Conservation (phyloP, 1,139 yeast species). For the Blastobotrys malaysiensis region DNA sequence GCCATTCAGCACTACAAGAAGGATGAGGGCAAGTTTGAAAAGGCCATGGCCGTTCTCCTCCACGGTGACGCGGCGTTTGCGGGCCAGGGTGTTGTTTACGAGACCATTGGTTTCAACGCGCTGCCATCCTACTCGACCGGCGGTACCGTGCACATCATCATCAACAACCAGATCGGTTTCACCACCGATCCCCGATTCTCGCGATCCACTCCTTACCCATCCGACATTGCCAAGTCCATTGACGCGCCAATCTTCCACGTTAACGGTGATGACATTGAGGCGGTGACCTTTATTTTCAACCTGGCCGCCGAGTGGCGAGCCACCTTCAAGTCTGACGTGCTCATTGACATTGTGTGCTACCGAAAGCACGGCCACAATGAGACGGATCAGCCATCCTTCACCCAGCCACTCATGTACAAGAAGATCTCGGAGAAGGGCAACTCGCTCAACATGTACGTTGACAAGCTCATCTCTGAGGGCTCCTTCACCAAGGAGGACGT, state of each 20-base stretch:
- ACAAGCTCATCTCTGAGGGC: constrained; percentile 76
- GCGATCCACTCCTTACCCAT: constrained; percentile 96
- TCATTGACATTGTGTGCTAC: constrained; percentile 96
- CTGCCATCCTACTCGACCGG: constrained; percentile 97
- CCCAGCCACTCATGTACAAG: constrained; percentile 97
- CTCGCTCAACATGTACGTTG: constrained; percentile 79
- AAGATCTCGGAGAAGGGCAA: constrained; percentile 83
- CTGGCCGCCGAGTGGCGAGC: constrained; percentile 99
- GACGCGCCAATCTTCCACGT: constrained; percentile 99
- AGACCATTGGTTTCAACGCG: constrained; percentile 90
- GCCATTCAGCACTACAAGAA: constrained; percentile 90
- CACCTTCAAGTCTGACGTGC: constrained; percentile 90
- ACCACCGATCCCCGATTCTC: constrained; percentile 98
- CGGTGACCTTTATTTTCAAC: constrained; percentile 83
- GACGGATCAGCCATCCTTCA: constrained; percentile 98
- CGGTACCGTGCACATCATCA: constrained; percentile 94
- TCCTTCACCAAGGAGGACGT: constrained; percentile 85
- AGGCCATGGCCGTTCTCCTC: constrained; percentile 86
- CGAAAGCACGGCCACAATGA: constrained; percentile 99
- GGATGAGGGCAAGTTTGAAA: constrained; percentile 74
- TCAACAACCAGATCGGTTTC: constrained; percentile 98
- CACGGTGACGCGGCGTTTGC: constrained; percentile 99
- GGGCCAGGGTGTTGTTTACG: constrained; percentile 98
- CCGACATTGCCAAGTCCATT: constrained; percentile 93
- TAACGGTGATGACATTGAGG: constrained; percentile 96